These are phyloP conservation scores for Circinella umbellata DNA, from an alignment of 371 early-diverging fungal species.

Conservation along the genomic window DNA sequence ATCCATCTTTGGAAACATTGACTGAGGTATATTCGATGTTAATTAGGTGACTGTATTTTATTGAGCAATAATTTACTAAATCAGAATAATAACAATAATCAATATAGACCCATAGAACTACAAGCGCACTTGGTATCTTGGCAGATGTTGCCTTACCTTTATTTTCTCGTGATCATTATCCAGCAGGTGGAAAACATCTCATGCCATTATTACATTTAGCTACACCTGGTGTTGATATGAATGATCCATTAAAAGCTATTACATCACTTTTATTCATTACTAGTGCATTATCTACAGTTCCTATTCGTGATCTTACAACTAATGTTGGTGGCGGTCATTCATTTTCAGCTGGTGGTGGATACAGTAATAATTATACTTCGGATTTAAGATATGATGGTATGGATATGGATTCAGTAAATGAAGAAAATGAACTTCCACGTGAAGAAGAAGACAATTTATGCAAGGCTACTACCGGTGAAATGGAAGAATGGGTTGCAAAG, in stretches of 20 bases:
- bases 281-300: conserved; percentile 65
- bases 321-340: conserved; percentile 18
- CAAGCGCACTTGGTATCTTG: conserved; percentile 77
- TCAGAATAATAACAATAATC: background rate
- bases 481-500: conserved; percentile 88
- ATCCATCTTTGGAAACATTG: conserved; percentile 85
- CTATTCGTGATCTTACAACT: conserved; percentile 65
- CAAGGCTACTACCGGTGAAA: conserved; percentile 73
- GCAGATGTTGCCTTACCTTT: conserved; percentile 71
- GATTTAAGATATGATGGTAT: conserved; percentile 54
- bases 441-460: conserved; percentile 68
- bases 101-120: conserved; percentile 80
- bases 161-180: conserved; percentile 72
- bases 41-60: too few relatives aligned
- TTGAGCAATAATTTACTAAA: too few relatives aligned
- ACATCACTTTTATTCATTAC: conserved; percentile 78
- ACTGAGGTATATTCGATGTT: conserved; percentile 58
- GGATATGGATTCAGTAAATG: conserved; percentile 55
- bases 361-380: background rate
- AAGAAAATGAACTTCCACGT: conserved; percentile 33
- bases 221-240: conserved; percentile 90
- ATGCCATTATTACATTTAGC: conserved; percentile 74
- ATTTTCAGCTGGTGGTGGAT: too few relatives aligned
- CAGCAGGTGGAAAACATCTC: conserved; percentile 86
- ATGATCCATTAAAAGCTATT: conserved; percentile 84